Evolutionary conservation across 768 basidiomycete species (phyloP).

Genomic region (Xerocomus potaroensis): DNA sequence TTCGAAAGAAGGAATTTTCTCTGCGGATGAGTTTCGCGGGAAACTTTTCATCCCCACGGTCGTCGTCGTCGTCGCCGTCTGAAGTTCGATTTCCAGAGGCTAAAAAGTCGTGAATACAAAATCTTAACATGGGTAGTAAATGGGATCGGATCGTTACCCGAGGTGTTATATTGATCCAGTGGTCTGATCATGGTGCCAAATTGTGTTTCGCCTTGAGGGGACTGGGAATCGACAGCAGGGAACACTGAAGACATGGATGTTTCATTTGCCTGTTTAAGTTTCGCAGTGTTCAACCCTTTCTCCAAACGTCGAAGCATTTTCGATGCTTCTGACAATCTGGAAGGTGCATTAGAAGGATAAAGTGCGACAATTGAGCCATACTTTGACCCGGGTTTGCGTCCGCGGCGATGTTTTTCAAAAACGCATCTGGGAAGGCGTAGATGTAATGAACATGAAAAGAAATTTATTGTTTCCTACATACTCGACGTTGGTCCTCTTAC

Average conservation of each 20-base stretch:
- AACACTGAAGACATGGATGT: constrained; percentile 32
- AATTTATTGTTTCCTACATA: constrained; percentile 33
- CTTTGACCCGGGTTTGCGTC: constrained; percentile 89
- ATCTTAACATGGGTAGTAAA: constrained; percentile 1
- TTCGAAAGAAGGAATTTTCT: constrained; percentile 81
- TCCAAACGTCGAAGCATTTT: constrained; percentile 86
- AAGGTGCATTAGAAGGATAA: constrained; percentile 8
- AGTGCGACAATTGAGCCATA: constrained; percentile 32
- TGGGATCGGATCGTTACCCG: constrained; percentile 17
- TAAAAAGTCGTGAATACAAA: constrained; percentile 9
- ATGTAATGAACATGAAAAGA: constrained; percentile 9
- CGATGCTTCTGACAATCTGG: constrained; percentile 80
- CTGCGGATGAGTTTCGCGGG: constrained; percentile 70
- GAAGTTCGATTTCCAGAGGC: constrained; percentile 25
- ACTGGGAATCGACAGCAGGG: constrained; percentile 29
- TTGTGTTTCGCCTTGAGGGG: constrained; percentile 24
- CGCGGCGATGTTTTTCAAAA: constrained; percentile 87
- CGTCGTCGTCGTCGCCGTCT: constrained; percentile 59
- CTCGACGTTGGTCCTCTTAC: constrained; percentile 76
- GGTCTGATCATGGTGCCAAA: constrained; percentile 29
- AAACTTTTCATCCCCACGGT: constrained; percentile 63
- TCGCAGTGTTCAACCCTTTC: constrained; percentile 74
- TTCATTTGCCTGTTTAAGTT: constrained; percentile 56
- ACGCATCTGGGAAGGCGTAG: constrained; percentile 50
- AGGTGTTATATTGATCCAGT: constrained; percentile 27